These are phyloP conservation scores for Plasmodium yoelii DNA, from an alignment of 169 alveolate species.

Conservation along the genomic window DNA sequence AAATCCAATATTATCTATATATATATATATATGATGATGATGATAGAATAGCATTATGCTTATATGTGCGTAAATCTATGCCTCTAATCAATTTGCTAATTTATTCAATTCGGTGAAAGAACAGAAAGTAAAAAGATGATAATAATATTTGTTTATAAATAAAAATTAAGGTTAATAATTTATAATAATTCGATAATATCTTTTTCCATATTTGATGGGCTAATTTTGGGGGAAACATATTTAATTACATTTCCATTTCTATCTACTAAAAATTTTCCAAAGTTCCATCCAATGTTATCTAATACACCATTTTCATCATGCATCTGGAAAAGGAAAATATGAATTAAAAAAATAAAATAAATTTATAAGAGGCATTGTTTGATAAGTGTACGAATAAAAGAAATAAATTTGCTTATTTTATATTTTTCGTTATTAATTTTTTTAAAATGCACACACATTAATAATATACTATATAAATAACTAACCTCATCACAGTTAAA, in stretches of 20 bases:
- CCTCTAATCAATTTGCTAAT: too few species aligned
- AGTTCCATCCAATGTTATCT: slow-evolving; percentile 68
- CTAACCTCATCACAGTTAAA: slow-evolving; percentile 48
- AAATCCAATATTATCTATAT: too few species aligned
- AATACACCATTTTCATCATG: slow-evolving; percentile 35
- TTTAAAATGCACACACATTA: not conserved
- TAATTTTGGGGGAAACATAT: slow-evolving; percentile 41
- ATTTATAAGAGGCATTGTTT: too few species aligned
- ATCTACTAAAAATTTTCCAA: slow-evolving; percentile 64
- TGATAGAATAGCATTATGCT: too few species aligned
- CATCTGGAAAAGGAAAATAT: slow-evolving; percentile 23
- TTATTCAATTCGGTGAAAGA: too few species aligned
- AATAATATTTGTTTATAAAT: too few species aligned
- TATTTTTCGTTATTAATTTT: too few species aligned
- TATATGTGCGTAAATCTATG: too few species aligned
- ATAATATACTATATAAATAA: not conserved
- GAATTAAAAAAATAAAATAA: not conserved
- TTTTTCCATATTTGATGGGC: slow-evolving; percentile 44
- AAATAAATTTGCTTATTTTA: too few species aligned
- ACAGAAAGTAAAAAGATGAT: too few species aligned
- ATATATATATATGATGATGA: too few species aligned
- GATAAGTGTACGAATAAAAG: too few species aligned
- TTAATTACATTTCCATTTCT: slow-evolving; percentile 40
- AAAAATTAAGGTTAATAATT: not conserved
- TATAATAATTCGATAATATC: slow-evolving; percentile 26